Evolutionary conservation across 2,329 filamentous ascomycete species (phyloP), one percentile per base, ranked within the genome.

Genomic region (Beauveria rudraprayagi): DNA sequence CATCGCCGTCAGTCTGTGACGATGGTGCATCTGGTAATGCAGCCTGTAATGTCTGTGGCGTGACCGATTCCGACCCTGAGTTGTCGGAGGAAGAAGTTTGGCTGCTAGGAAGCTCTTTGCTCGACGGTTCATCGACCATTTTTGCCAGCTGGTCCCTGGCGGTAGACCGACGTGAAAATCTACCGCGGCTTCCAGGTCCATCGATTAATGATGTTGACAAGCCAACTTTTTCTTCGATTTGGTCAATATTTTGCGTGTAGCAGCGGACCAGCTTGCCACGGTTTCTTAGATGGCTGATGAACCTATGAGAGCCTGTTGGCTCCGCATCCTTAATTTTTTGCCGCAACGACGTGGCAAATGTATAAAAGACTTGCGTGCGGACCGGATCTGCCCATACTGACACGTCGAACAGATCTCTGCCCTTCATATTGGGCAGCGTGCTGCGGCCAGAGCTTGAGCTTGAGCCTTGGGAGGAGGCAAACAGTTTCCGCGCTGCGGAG

Each of bases 211-310:
- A 80, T 0, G 85, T 88, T 17, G 80, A 83, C 3, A 90, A 75
- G 3, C 87, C 87, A 48, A 89, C 85, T 61, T 87, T 85, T 67
- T 86, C 84, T 69, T 91, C 88, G 7, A 91, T 83, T 63, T 85
- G 84, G 66, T 91, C 87, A 65, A 91, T 90, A 65, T 90, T 91
- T 66, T 91, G 87, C 0, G 87, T 90, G 67, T 91, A 91, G 67
- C 87, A 89, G 44, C 87, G 78, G 37, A 89, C 85, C 5, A 91
- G 77, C 64, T 88, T 87, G 3, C 86, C 85, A 4, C 83, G 80
- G 68, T 90, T 85, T 50, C 86, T 80, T 5, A 91, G 76, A 40
- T 85, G 82, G 48, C 83, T 81, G 65, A 91, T 86, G 69, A 91
- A 90, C 60, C 81, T 82, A 72, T 91, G 87, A 1, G 85, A 87